Conservation (phyloP, 2,329 filamentous ascomycete genomes). For the Pseudocercospora musae region DNA sequence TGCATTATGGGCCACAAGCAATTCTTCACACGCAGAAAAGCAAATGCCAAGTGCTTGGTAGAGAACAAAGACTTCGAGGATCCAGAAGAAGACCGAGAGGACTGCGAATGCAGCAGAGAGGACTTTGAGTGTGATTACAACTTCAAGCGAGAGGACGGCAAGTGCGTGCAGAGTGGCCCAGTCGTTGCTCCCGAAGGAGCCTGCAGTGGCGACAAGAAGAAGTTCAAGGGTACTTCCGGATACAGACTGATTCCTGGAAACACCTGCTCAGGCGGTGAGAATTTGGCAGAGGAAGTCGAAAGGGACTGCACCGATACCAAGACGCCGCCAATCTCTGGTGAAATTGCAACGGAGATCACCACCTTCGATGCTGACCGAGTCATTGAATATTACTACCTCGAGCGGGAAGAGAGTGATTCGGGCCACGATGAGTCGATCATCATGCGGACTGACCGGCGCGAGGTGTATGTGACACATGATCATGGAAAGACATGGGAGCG, state of each 20-base stretch:
- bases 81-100: slow-evolving; percentile 63
- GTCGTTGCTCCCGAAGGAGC: slow-evolving; percentile 66
- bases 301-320: slow-evolving; percentile 67
- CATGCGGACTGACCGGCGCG: slow-evolving; percentile 56
- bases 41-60: slow-evolving; percentile 83
- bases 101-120: slow-evolving; percentile 74
- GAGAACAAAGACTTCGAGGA: slow-evolving; percentile 76
- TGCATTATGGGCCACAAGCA: slow-evolving; percentile 98
- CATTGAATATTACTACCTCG: slow-evolving; percentile 68
- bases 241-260: slow-evolving; percentile 81
- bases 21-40: slow-evolving; percentile 79
- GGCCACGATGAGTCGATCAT: slow-evolving; percentile 72
- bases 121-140: slow-evolving; percentile 98
- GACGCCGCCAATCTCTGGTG: slow-evolving; percentile 57
- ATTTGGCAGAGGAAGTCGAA: slow-evolving; percentile 56
- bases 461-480: slow-evolving; percentile 73
- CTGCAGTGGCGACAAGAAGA: slow-evolving; percentile 70
- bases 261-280: slow-evolving; percentile 43
- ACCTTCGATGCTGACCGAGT: slow-evolving; percentile 61
- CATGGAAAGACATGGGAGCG: slow-evolving; percentile 83
- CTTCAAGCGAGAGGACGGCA: slow-evolving; percentile 67
- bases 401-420: slow-evolving; percentile 59
- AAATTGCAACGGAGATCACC: slow-evolving; percentile 60
- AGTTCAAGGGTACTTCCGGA: slow-evolving; percentile 80
- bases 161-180: slow-evolving; percentile 64